These are phyloP conservation scores for Alternaria longipes DNA, from an alignment of 2,329 filamentous ascomycete genomes.

Conservation along the genomic window DNA sequence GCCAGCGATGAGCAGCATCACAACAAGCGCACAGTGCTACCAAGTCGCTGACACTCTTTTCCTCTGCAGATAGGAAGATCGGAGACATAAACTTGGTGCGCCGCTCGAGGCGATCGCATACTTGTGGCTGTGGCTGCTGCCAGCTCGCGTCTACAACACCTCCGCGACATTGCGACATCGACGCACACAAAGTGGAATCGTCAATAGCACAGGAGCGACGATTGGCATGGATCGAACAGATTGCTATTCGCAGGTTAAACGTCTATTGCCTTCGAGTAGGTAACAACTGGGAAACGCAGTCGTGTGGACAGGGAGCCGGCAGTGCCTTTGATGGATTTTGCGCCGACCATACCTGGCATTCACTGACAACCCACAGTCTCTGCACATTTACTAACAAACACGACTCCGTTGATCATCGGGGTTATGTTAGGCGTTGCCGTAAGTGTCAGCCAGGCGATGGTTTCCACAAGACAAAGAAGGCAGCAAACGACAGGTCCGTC, in stretches of 20 bases:
- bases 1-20: not conserved
- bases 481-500: not conserved
- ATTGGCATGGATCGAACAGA: too few relatives aligned
- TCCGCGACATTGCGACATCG: not conserved
- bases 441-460: not conserved
- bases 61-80: not conserved
- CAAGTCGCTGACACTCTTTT: not conserved
- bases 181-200: not conserved
- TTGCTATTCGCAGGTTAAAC: not conserved
- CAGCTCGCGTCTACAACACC: not conserved
- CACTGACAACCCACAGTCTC: not conserved
- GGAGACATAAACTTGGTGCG: not conserved
- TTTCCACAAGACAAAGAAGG: not conserved
- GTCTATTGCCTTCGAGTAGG: not conserved
- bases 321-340: not conserved
- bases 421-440: not conserved
- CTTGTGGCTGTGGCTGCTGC: not conserved
- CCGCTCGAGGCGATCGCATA: not conserved
- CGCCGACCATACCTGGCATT: not conserved
- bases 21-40: not conserved
- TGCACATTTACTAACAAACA: not conserved
- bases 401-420: not conserved
- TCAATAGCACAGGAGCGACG: not conserved
- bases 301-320: not conserved
- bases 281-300: not conserved